phyloP scores from a whole-genome alignment of 2,329 filamentous ascomycete genomes.

The Xylariaceae sp. region DNA sequence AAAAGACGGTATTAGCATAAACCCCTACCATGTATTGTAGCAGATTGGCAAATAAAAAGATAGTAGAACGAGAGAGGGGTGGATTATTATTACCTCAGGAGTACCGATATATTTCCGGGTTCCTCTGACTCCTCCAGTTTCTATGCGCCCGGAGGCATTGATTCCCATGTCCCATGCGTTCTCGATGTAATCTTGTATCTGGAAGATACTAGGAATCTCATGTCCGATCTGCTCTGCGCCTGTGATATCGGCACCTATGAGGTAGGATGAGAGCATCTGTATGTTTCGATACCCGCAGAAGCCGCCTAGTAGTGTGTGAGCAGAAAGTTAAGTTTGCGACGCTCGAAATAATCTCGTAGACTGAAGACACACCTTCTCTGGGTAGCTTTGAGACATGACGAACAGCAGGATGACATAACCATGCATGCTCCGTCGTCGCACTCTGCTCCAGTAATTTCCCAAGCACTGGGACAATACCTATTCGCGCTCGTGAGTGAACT shows the following conservation, averaged over 20 bases:
- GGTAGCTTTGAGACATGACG: constrained; percentile 79
- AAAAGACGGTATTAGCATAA: background rate
- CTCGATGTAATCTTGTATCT: constrained; percentile 85
- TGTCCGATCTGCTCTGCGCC: constrained; percentile 60
- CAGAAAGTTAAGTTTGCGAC: background rate
- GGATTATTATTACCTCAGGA: constrained; percentile 63
- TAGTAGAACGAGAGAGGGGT: background rate
- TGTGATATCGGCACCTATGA: constrained; percentile 56
- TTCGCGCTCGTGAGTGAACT: background rate
- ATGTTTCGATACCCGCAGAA: constrained; percentile 97
- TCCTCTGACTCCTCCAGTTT: constrained; percentile 84
- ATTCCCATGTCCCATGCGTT: constrained; percentile 83
- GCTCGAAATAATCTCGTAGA: background rate
- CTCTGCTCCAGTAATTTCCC: constrained; percentile 64
- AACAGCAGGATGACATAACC: constrained; percentile 73
- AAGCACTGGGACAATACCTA: constrained; percentile 61
- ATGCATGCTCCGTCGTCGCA: constrained; percentile 63
- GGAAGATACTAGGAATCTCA: constrained; percentile 70
- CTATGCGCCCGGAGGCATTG: constrained; percentile 68
- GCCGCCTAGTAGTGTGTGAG: constrained; percentile 53
- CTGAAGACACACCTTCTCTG: constrained; percentile 56
- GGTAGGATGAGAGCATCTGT: constrained; percentile 82
- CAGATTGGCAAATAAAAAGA: background rate
- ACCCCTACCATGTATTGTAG: background rate
- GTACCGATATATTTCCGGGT: constrained; percentile 96